Conservation (phyloP, 2,329 filamentous ascomycete genomes). For the Fulvia fulva region DNA sequence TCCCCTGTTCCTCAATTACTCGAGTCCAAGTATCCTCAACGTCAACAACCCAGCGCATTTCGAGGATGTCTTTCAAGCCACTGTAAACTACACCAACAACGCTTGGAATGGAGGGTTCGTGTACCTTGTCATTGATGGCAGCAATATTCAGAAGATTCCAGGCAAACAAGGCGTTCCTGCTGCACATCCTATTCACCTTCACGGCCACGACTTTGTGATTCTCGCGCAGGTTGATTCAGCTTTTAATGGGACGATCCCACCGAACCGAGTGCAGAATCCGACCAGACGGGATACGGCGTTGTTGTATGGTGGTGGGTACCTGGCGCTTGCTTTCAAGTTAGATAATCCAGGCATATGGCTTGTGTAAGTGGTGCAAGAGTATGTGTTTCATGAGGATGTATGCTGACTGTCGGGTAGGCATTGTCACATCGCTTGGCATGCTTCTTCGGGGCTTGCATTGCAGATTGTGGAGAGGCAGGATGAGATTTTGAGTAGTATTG, state of each 20-base stretch:
- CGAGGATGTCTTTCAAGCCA: constrained; percentile 1
- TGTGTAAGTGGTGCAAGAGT: constrained; percentile 31
- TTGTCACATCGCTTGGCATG: constrained; percentile 27
- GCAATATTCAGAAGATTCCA: constrained; percentile 12
- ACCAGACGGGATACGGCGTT: constrained; percentile 46
- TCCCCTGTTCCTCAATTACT: constrained; percentile 28
- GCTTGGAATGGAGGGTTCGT: constrained; percentile 25
- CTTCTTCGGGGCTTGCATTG: constrained; percentile 23
- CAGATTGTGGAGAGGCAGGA: constrained; percentile 25
- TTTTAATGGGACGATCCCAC: constrained; percentile 26
- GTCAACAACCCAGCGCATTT: constrained; percentile 21
- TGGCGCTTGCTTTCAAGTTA: constrained; percentile 48
- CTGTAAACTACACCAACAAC: constrained; percentile 16
- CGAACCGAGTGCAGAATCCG: constrained; percentile 40
- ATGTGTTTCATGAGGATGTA: background rate
- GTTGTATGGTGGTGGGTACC: constrained; percentile 42
- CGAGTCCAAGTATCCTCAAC: constrained; percentile 27
- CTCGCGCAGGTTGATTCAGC: constrained; percentile 20
- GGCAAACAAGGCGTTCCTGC: constrained; percentile 15
- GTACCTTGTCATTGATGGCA: constrained; percentile 29
- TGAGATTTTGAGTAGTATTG: constrained; percentile 17
- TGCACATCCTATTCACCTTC: constrained; percentile 48
- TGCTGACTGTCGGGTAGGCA: constrained; percentile 8
- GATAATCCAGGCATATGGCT: constrained; percentile 51
- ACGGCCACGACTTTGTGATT: constrained; percentile 40